Percentiles rank a stretch among this genome's conserved stretches.
Conservation (phyloP, 495 filamentous ascomycete genomes). For the Aspergillus carlsbadensis region DNA sequence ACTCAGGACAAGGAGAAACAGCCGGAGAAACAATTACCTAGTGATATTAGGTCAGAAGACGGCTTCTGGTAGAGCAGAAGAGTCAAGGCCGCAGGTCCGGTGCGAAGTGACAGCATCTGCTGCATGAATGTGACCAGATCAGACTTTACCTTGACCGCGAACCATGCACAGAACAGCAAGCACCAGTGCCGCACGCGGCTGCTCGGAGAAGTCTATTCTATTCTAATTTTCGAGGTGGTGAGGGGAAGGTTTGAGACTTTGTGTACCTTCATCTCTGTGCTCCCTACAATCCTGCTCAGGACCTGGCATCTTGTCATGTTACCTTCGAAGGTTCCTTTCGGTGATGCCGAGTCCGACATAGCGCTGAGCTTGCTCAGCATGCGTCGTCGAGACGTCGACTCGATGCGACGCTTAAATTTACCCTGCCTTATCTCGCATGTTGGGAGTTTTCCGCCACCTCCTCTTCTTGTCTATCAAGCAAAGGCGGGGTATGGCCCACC, state of each 20-base stretch:
- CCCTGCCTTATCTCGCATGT: neutral
- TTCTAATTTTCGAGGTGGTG: neutral
- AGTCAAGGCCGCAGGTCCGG: neutral
- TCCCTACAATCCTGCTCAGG: too few relatives aligned
- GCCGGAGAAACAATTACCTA: neutral
- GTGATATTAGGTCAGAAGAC: constrained; percentile 1
- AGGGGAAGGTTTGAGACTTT: too few relatives aligned
- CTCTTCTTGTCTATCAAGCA: constrained; percentile 11
- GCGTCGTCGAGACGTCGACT: too few relatives aligned
- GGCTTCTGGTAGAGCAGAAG: neutral
- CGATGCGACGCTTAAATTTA: too few relatives aligned
- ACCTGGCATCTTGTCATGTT: too few relatives aligned
- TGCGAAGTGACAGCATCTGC: too few relatives aligned
- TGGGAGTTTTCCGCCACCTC: constrained; percentile 22
- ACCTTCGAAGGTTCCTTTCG: too few relatives aligned
- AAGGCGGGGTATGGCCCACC: constrained; percentile 23
- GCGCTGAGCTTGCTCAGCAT: too few relatives aligned
- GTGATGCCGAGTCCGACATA: too few relatives aligned
- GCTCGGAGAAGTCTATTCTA: neutral
- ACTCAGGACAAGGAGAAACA: neutral
- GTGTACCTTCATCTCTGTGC: too few relatives aligned
- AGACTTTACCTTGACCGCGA: neutral
- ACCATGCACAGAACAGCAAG: neutral
- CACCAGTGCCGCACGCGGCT: neutral
- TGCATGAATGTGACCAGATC: neutral